These are phyloP conservation scores for Arthroderma uncinatum DNA, from an alignment of 2,329 filamentous ascomycete genomes.

Conservation along the genomic window DNA sequence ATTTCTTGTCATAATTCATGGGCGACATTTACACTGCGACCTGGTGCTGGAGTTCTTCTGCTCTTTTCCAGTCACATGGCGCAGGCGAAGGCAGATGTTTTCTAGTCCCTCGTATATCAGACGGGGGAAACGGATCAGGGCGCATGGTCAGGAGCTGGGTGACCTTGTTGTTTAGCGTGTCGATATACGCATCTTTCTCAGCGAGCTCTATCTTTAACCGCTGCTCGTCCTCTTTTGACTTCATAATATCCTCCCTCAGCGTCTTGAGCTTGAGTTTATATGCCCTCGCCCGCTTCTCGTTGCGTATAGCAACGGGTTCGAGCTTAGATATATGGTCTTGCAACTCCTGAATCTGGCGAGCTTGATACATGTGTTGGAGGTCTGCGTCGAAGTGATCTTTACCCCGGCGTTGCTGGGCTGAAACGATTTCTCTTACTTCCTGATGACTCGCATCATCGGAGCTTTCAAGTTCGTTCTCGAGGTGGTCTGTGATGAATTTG, in stretches of 20 bases:
- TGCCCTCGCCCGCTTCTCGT: constrained; percentile 23
- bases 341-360: constrained; percentile 4
- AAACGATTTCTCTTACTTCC: constrained; percentile 2
- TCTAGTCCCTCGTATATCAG: constrained; percentile 1
- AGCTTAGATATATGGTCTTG: constrained; percentile 8
- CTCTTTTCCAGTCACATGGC: constrained; percentile 1
- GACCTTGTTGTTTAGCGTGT: constrained; percentile 19
- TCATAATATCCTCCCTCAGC: constrained; percentile 40
- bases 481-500: constrained; percentile 10
- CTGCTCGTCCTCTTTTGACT: constrained; percentile 33
- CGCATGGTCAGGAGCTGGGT: constrained; percentile 16
- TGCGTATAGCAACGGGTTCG: constrained; percentile 5
- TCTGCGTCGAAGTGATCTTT: not conserved
- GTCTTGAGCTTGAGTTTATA: constrained; percentile 39
- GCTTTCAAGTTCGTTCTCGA: not conserved
- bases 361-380: not conserved
- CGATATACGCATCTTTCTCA: constrained; percentile 22
- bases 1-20: too few relatives aligned
- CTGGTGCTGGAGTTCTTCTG: not conserved
- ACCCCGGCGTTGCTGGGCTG: constrained; percentile 7
- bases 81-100: constrained; percentile 13
- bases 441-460: constrained; percentile 5
- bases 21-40: not conserved
- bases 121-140: constrained; percentile 5
- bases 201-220: constrained; percentile 17